Conservation (phyloP, 2,329 filamentous ascomycete genomes). For the Tolypocladium pustulatum region DNA sequence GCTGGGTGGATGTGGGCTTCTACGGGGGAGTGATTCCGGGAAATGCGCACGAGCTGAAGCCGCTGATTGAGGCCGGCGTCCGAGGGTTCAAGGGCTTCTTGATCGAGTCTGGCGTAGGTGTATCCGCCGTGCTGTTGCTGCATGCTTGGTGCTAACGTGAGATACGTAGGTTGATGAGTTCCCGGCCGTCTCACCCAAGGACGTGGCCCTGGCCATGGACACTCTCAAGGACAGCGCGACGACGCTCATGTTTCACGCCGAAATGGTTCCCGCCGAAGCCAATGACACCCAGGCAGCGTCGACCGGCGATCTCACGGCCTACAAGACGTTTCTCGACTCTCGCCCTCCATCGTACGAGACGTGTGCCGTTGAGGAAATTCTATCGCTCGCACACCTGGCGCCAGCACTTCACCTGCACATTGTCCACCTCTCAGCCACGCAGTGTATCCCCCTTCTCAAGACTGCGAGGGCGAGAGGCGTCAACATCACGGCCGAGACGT, state of each 20-base stretch:
- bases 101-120: constrained; percentile 83
- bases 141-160: not conserved
- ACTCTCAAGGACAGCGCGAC: constrained; percentile 73
- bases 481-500: constrained; percentile 88
- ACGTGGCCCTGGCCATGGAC: constrained; percentile 71
- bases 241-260: constrained; percentile 97
- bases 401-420: constrained; percentile 83
- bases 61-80: constrained; percentile 75
- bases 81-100: constrained; percentile 96
- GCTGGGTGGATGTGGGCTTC: constrained; percentile 98
- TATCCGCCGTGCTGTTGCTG: too few relatives aligned
- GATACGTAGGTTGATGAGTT: constrained; percentile 78
- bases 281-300: constrained; percentile 28
- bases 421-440: constrained; percentile 81
- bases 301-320: constrained; percentile 60
- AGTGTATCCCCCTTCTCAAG: constrained; percentile 73
- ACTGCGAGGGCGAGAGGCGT: constrained; percentile 62
- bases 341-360: constrained; percentile 86
- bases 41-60: constrained; percentile 69
- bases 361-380: constrained; percentile 77
- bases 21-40: constrained; percentile 92
- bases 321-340: constrained; percentile 85
- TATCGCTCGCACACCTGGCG: constrained; percentile 69
- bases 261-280: constrained; percentile 87
- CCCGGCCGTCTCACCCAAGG: constrained; percentile 71